Conservation (phyloP, 2,329 filamentous ascomycete genomes). For the Sporothrix dimorphospora region DNA sequence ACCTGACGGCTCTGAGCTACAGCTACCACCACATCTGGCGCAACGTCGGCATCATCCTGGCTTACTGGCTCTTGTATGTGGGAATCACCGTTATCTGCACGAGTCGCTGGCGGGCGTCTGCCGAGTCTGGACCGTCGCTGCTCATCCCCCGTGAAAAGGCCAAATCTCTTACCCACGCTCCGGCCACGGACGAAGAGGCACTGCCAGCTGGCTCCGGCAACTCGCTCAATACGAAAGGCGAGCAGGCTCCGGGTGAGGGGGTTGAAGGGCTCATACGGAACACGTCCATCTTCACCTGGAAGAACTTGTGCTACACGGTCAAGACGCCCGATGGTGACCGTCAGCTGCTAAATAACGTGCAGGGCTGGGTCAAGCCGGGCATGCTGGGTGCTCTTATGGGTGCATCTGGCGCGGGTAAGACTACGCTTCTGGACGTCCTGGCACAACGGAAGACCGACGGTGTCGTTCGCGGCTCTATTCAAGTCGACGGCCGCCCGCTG, state of each 20-base stretch:
- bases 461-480: slow-evolving; percentile 63
- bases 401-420: slow-evolving; percentile 84
- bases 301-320: slow-evolving; percentile 72
- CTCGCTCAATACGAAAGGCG: background rate
- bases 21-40: slow-evolving; percentile 70
- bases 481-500: slow-evolving; percentile 61
- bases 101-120: slow-evolving; percentile 21
- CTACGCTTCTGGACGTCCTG: slow-evolving; percentile 79
- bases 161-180: background rate
- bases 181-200: background rate
- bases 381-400: slow-evolving; percentile 81
- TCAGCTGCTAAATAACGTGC: slow-evolving; percentile 74
- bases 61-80: slow-evolving; percentile 70
- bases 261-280: slow-evolving; percentile 56
- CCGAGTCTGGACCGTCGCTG: slow-evolving; percentile 25
- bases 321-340: slow-evolving; percentile 64
- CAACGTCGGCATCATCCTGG: slow-evolving; percentile 80
- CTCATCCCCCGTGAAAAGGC: slow-evolving; percentile 32
- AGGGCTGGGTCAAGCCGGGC: slow-evolving; percentile 82
- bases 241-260: slow-evolving; percentile 34
- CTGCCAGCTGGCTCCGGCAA: background rate
- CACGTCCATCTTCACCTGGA: slow-evolving; percentile 74
- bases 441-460: slow-evolving; percentile 74
- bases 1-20: slow-evolving; percentile 42
- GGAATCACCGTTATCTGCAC: slow-evolving; percentile 76